These are phyloP conservation scores for Monosporascus sp. DNA, from an alignment of 2,329 filamentous ascomycete genomes.

Conservation along the genomic window DNA sequence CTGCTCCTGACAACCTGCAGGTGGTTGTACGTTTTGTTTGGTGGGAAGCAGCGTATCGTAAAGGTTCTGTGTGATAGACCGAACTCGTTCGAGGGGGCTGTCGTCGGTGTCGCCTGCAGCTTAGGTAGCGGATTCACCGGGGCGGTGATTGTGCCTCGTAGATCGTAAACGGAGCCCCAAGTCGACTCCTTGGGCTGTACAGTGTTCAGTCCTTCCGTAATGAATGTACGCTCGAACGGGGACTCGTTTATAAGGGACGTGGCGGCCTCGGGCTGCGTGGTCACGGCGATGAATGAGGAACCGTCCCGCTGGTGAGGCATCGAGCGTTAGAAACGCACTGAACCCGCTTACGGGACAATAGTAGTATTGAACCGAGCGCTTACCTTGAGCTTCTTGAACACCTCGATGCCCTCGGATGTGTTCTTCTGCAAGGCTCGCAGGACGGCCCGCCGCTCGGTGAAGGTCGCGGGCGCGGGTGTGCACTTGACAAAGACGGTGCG, in stretches of 20 bases:
- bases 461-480: slow-evolving; percentile 44
- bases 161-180: slow-evolving; percentile 17
- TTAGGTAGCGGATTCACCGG: slow-evolving; percentile 18
- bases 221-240: slow-evolving; percentile 42
- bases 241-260: slow-evolving; percentile 37
- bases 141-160: slow-evolving; percentile 19
- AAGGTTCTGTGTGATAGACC: slow-evolving; percentile 22
- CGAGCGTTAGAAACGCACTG: background rate
- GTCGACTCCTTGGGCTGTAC: slow-evolving; percentile 12
- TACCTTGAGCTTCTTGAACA: slow-evolving; percentile 46
- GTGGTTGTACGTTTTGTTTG: slow-evolving; percentile 22
- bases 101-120: slow-evolving; percentile 6
- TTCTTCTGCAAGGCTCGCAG: slow-evolving; percentile 42
- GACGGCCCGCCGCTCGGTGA: slow-evolving; percentile 52
- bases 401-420: slow-evolving; percentile 35
- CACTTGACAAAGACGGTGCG: slow-evolving; percentile 45
- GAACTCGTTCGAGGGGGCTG: slow-evolving; percentile 14
- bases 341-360: background rate
- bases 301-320: slow-evolving; percentile 32
- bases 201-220: slow-evolving; percentile 15
- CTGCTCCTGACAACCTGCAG: slow-evolving; percentile 16
- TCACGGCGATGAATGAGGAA: slow-evolving; percentile 46
- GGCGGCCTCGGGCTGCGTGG: slow-evolving; percentile 36
- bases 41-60: slow-evolving; percentile 24
- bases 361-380: slow-evolving; percentile 4